A percentile compares a stretch with the other conserved stretches of the same genome.
Evolutionary conservation across 805 yeast genomes (phyloP).

Genomic region (Debaryomyces maramus): DNA sequence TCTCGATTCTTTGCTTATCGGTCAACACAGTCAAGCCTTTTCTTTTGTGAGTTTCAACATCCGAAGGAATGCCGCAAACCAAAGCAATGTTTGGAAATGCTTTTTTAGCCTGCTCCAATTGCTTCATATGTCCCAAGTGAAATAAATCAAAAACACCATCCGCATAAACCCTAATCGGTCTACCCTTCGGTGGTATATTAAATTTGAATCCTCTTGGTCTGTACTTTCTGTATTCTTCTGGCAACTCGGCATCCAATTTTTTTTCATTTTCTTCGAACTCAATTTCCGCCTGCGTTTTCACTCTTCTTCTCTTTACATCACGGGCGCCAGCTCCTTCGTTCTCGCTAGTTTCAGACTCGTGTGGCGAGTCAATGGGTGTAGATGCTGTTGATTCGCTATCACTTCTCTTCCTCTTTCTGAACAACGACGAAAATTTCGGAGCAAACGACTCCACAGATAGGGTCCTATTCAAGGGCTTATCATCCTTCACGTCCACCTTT

Average conservation of each 20-base stretch:
- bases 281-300: conserved; percentile 27
- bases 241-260: conserved; percentile 61
- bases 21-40: conserved; percentile 92
- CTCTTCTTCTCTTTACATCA: conserved; percentile 21
- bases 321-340: conserved; percentile 11
- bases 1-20: conserved; percentile 85
- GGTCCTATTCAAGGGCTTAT: conserved; percentile 28
- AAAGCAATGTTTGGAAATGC: conserved; percentile 80
- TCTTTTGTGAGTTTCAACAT: conserved; percentile 83
- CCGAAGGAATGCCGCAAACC: conserved; percentile 91
- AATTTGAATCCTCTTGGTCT: conserved; percentile 78
- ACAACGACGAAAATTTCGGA: conserved; percentile 35
- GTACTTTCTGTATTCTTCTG: conserved; percentile 68
- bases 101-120: conserved; percentile 94
- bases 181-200: conserved; percentile 78
- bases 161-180: conserved; percentile 93
- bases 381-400: conserved; percentile 14
- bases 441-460: conserved; percentile 43
- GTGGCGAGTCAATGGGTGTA: conserved; percentile 16
- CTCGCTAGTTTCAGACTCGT: conserved; percentile 19
- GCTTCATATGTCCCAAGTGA: conserved; percentile 97
- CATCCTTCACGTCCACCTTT: conserved; percentile 5
- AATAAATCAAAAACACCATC: conserved; percentile 97
- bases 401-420: conserved; percentile 26
- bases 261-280: conserved; percentile 50